phyloP scores from a whole-genome alignment of 257 asterid species.

The Nyctanthes arbortristis region DNA sequence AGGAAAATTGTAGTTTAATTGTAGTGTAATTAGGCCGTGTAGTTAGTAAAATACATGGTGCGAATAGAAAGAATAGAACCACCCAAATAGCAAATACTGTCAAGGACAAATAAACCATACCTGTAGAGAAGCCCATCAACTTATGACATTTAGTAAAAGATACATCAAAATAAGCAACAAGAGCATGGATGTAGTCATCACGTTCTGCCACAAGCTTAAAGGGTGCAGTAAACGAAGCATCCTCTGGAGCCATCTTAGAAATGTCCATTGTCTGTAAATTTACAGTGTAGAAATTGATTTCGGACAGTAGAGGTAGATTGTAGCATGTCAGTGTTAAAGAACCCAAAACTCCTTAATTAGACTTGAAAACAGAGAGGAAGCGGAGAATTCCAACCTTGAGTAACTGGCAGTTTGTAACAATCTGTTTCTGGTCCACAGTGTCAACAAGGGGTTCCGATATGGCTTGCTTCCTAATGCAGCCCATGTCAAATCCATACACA shows the following conservation, averaged over 20 bases:
- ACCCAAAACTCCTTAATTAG: neutral
- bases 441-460: slow-evolving; percentile 93
- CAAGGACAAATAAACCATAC: no score
- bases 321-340: neutral
- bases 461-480: slow-evolving; percentile 91
- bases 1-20: no score
- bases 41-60: no score
- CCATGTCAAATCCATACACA: slow-evolving; percentile 93
- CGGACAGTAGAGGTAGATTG: neutral
- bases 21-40: no score
- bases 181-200: slow-evolving; percentile 92
- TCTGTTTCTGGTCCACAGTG: slow-evolving; percentile 85
- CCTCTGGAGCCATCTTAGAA: slow-evolving; percentile 80
- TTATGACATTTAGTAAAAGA: slow-evolving; percentile 88
- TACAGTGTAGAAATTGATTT: slow-evolving; percentile 13
- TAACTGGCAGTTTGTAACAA: slow-evolving; percentile 77
- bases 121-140: slow-evolving; percentile 79
- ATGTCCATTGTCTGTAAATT: slow-evolving; percentile 86
- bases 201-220: slow-evolving; percentile 94
- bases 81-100: no score
- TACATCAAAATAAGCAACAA: slow-evolving; percentile 92
- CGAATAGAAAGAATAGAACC: no score
- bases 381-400: slow-evolving; percentile 62
- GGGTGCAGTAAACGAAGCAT: slow-evolving; percentile 89
- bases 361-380: slow-evolving; percentile 7